Base-by-base conservation (phyloP, 2,329 filamentous ascomycete genomes). In the Aureobasidium sp. region DNA sequence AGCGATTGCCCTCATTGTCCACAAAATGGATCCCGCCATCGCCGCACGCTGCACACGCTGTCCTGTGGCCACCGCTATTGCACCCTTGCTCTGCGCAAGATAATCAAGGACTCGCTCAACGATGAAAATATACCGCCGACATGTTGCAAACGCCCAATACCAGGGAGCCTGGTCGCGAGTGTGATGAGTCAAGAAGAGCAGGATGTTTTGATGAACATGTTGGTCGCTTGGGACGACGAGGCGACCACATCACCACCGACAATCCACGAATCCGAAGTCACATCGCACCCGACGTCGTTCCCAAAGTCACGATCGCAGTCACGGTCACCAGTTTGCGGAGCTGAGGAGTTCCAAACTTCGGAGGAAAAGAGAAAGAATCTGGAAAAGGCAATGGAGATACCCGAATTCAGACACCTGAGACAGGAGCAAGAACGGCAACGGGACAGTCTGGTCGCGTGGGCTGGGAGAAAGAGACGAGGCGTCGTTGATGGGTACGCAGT, bases 81-180 rank as follows among this genome's bases (percentile, higher is more conserved):
- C 57, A 71, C 69, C 2, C 67, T 70, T 37, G 70, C 70, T 5
- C 62, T 75, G 31, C 65, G 71, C 31, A 68, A 70, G 48, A 71
- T 68, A 34, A 71, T 78, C 57, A 71, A 74, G 56, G 70, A 74
- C 34, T 72, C 74, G 29, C 64, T 71, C 37, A 65, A 62, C n/a
- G 72, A 71, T 53, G 66, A 69, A 48, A 67, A 68, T 14, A 57
- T 66, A 9, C 67, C 72, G 11, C 77, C 77, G 0, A 72, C 68
- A 60, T 79, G 76, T 64, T 79, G 77, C 64, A 73, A 73, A 15
- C 70, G 68, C 15, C 72, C 73, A 2, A 68, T 78, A 20, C 75
- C 76, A n/a, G 74, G 71, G 20, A 64, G 65, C 3, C 65, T 76
- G n/a, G 68, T 79, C 11, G 72, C 75, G 56, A 68, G 68, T 39